Evolutionary conservation across 176 grass and related monocot genomes (phyloP), one percentile per base, ranked within the genome.

Genomic region (Zoysia japonica): DNA sequence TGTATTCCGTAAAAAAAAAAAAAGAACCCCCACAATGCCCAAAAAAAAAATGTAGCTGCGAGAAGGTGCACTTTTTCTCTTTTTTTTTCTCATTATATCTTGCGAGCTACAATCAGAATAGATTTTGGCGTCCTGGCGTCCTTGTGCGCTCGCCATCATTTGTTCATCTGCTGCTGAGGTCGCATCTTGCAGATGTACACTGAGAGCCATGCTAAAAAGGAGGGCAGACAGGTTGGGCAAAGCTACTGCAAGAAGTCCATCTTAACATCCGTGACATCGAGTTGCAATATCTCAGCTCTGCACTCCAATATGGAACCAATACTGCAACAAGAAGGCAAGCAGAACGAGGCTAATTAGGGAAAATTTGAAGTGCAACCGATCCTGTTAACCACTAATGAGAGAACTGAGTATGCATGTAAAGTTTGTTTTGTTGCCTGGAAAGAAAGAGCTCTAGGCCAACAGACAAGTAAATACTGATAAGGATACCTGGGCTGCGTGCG

Each of bases 251-350:
- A 72, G 4, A 89, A 81, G 70, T 93, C 92, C 95, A 98, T 98
- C 85, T 94, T 94, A 71, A 94, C 92, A 12, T 98, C 92, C 20
- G 86, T 92, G 51, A 98, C 95, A 59, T 98, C 95, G 28, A 94
- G 88, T 77, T 89, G 95, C 59, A 94, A 47, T 85, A 94, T 98
- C 85, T 98, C 95, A 57, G 92, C 88, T 81, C 88, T 88, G 71
- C 92, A 92, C 17, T 75, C 70, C 72, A 98, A 69, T 40, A 94
- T 98, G 39, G 90, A 73, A 59, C 92, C 87, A 10, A 98, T 47
- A 70, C 94, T 97, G 87, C 84, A 74, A 74, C 75, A 65, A 64
- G 46, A 87, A 61, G 41, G 56, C 41, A 80, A 75, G 74, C 4
- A 2, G 63, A 69, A 40, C 49, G 16, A 47, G 54, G 50, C 55